Evolutionary conservation across 225 moss, liverwort and hornwort genomes (phyloP), one percentile per base, ranked within the genome.

Genomic region (Takakia lepidozioides): DNA sequence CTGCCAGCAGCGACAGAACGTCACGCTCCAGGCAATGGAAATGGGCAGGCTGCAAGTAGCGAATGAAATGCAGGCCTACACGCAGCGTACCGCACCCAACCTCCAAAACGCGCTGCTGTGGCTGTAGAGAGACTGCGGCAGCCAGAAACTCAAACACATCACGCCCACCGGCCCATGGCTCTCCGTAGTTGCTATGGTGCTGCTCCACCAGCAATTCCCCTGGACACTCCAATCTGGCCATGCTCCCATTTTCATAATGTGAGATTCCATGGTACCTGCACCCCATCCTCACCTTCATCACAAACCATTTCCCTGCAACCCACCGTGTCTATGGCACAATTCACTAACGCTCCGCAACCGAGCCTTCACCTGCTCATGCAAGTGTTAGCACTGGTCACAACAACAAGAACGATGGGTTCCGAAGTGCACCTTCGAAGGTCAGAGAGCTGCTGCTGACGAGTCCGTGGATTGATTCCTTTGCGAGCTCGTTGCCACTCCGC

Each of bases 181-280:
- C 79, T 2, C 79, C 79, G 52, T 79, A 79, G 73, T 79, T 69
- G 63, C 79, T 79, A 57, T 79, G 79, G 56, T 79, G 79, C 16
- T 67, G 62, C 57, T 79, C 79, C 41, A 79, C 74, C 19, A 79
- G 70, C 0, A 74, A 63, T 45, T 70, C 70, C 14, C 9, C 29
- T 0, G 79, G 74, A 29, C 74, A 74, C 2, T 38, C 29, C 25
- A 70, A 36, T 29, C 29, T 9, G 47, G 34, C 37, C 39, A 51
- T 10, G 17, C 59, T 79, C 32, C 68, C 59, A 44, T 70, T 66
- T 52, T 70, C 63, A 62, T 66, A 60, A 30, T 79, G 79, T 10
- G 79, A 74, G 30, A 79, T 79, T 42, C 79, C 79, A 13, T 74
- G 69, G 54, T 48, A 79, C 63, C 74, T 79, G 48, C 28, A 64